Conservation (phyloP, 2,329 filamentous ascomycete species). For the Fusarium oligoseptatum region DNA sequence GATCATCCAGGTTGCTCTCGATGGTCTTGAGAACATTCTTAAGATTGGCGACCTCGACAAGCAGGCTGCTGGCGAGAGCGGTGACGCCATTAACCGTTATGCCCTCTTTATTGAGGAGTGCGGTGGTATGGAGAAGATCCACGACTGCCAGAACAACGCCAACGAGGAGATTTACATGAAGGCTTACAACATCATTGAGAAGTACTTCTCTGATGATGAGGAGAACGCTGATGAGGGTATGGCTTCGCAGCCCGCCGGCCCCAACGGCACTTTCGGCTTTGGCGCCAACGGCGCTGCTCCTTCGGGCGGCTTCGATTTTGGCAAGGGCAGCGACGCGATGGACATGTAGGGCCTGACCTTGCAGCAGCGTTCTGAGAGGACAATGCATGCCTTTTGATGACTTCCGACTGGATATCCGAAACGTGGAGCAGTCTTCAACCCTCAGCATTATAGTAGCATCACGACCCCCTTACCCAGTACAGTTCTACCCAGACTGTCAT, state of each 20-base stretch:
- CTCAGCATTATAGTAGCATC: conserved; percentile 42
- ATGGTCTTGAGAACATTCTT: conserved; percentile 98
- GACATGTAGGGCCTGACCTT: conserved; percentile 66
- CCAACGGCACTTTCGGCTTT: conserved; percentile 84
- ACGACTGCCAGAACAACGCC: conserved; percentile 99
- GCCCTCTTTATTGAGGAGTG: conserved; percentile 99
- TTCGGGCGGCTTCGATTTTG: conserved; percentile 93
- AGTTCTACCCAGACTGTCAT: conserved; percentile 44
- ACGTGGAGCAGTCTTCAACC: conserved; percentile 36
- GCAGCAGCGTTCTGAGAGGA: conserved; percentile 17
- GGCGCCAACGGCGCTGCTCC: conserved; percentile 73
- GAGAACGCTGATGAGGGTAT: conserved; percentile 88
- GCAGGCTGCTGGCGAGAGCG: conserved; percentile 81
- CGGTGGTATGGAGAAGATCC: conserved; percentile 99
- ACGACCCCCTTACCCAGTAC: conserved; percentile 40
- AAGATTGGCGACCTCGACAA: conserved; percentile 99
- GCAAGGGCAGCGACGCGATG: conserved; percentile 76
- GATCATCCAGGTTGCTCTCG: conserved; percentile 98
- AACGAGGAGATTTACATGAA: conserved; percentile 99
- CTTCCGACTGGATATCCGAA: conserved; percentile 26
- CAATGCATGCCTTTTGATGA: conserved; percentile 13
- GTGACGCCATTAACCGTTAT: conserved; percentile 92
- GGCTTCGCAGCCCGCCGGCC: conserved; percentile 73
- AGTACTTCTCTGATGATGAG: conserved; percentile 99
- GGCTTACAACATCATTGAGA: conserved; percentile 99